phyloP scores from a whole-genome alignment of 1,284 basidiomycete genomes.

The Rhodofomes roseus region DNA sequence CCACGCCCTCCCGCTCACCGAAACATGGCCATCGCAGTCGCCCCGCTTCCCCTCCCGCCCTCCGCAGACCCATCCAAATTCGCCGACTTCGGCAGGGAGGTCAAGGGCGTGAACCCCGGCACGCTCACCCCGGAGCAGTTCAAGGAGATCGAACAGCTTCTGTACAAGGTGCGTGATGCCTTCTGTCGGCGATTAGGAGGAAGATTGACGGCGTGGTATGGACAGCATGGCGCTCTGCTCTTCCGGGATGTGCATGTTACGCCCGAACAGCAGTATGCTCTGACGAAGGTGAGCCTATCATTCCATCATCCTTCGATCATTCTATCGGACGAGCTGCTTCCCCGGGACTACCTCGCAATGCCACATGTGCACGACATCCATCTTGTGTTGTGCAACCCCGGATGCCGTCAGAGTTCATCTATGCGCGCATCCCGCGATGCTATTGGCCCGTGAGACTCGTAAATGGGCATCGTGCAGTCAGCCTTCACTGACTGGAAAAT shows the following conservation, averaged over 20 bases:
- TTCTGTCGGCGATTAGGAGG: background rate
- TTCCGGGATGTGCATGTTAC: constrained; percentile 69
- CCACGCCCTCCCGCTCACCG: background rate
- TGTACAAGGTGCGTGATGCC: constrained; percentile 43
- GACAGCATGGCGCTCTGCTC: constrained; percentile 68
- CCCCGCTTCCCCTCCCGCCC: constrained; percentile 42
- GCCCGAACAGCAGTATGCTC: constrained; percentile 79
- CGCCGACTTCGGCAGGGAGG: constrained; percentile 46
- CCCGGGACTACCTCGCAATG: background rate
- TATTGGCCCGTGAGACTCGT: background rate
- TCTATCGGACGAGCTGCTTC: background rate
- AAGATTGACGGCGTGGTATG: constrained; percentile 3
- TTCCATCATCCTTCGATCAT: background rate
- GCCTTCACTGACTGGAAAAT: too few relatives aligned
- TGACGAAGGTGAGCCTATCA: constrained; percentile 63
- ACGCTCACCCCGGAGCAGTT: constrained; percentile 40
- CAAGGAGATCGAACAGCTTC: constrained; percentile 44
- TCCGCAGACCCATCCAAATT: constrained; percentile 47
- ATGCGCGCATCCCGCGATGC: background rate
- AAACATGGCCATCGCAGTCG: constrained; percentile 38
- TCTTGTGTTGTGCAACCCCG: too few relatives aligned
- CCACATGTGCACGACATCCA: background rate
- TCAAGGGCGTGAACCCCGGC: constrained; percentile 48
- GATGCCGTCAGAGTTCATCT: background rate
- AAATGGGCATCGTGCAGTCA: too few relatives aligned